Base-by-base conservation (phyloP, 2,329 filamentous ascomycete species). In the Venturia oleaginea region DNA sequence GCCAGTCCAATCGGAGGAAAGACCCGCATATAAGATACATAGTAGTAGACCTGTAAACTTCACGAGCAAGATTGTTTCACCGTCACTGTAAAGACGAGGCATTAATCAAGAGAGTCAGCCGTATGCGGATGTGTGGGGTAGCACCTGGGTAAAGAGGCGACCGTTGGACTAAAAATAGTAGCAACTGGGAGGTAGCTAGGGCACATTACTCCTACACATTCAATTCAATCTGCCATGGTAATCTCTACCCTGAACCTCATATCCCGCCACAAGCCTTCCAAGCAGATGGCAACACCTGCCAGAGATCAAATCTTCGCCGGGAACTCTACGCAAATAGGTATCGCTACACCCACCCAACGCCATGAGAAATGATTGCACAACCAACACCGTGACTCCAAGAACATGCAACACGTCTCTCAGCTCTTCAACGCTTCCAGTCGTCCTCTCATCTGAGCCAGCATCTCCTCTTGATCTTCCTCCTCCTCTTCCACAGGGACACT, bases 361-460 rank as follows among this genome's bases (percentile, higher is more conserved):
- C 27, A 57, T n/a, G 27, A 3, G 24, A 19, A 2, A 60, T 24
- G 1, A 40, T 60, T 15, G 4, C 34, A 61, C 17, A 32, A 17
- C 37, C 59, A 37, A 37, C 11, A 37, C 61, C 37, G n/a, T 2
- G 59, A 30, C 51, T 59, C 48, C 30, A 22, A 4, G 8, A 32
- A 46, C 22, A n/a, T 10, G 32, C 13, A 19, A 30, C 5, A n/a
- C 2, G 13, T 22, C n/a, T 17, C n/a, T 82, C 76, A 96, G 76
- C 92, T 97, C 83, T 94, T 90, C 73, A 97, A 78, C 42, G 92
- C 92, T 78, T 97, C 91, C 70, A 99, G 76, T 59, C 93, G 83
- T 69, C 92, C 92, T 74, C 93, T 83, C 94, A 97, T 97, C 79
- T 96, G 90, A 71, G 92, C 89, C 78, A 97, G 85, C 80, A 94